Evolutionary conservation across 768 basidiomycete genomes (phyloP), one percentile per base, ranked within the genome.

Genomic region (Roridomyces roridus): DNA sequence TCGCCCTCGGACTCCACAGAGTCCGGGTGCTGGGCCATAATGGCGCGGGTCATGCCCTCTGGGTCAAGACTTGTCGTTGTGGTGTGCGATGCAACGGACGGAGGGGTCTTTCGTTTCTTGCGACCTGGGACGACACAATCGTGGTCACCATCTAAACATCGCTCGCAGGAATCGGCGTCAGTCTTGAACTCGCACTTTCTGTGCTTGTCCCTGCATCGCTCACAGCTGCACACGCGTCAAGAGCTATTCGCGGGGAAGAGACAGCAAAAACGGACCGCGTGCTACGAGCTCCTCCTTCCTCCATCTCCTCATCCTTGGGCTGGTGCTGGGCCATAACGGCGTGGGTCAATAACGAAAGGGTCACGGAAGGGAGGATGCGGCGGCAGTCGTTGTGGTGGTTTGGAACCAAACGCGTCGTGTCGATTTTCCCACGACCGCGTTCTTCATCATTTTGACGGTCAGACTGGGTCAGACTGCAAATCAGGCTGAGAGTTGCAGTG

Each of bases 101-200:
- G 91, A 48, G 91, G 91, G 5, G 86, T 81, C 42, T n/a, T n/a
- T n/a, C 91, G 86, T 66, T 89, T 89, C 72, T 91, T 92, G 59
- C 88, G 80, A n/a, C 90, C 91, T n/a, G 91, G 91, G 46, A 89
- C 89, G 37, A 86, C 73, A 62, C 91, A 93, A 46, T 90, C 88
- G 52, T 89, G 85, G 6, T 82, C 83, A 10, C 87, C 87, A 56
- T 84, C 83, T 50, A 82, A 70, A 65, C 91, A 93, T 11, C 91
- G 85, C 67, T 84, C 90, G 71, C 91, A 93, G 3, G 85, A 84
- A 64, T 92, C 89, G 14, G 79, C 82, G 46, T 89, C 87, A 12
- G 82, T 82, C 68, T 77, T 84, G 71, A 90, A 88, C 70, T 91
- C 90, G 68, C 91, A 93, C 62, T 82, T 85, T 52, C 92, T 89